Base-by-base conservation (phyloP, 768 basidiomycete genomes). In the Boletus sp. region DNA sequence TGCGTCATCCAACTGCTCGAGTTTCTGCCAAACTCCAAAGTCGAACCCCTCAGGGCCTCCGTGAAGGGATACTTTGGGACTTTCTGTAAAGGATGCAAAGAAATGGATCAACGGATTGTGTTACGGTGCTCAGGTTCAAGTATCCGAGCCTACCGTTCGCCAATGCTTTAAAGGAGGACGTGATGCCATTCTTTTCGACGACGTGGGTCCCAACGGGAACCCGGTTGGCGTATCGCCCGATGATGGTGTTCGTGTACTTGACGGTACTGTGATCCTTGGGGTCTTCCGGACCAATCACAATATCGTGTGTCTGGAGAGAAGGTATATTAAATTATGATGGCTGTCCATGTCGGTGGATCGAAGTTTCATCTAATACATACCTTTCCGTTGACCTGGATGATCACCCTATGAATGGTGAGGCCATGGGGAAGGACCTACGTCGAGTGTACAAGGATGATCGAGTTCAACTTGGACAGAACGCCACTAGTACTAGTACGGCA, bases 201-300 rank as follows among this genome's bases (percentile, higher is more conserved):
- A 62, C 51, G 58, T 85, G 78, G 10, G 71, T 75, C 28, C 83
- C 83, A n/a, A 80, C 82, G 1, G 88, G 85, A 51, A 91, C 76
- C 35, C 88, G 80, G 71, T 90, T 90, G 24, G 86, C 76, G 61
- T 89, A 90, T 63, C 88, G 76, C 30, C 89, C 89, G 50, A 90
- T 78, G 65, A 89, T 77, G 10, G 84, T 83, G 72, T 90, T 90
- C 46, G 80, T 83, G 71, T 90, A 90, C 71, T 84, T 86, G 67
- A 86, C 80, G 11, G 68, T 71, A 33, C 75, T 67, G 68, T 90
- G 87, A 57, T 77, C 82, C 59, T 77, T 64, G 49, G 87, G 83
- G 44, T 75, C 71, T 73, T 89, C 84, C 39, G 89, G 89, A 17
- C 88, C 89, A 61, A 89, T 78, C 42, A 91, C 82, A 56, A 91